Evolutionary conservation across 148 eudicot genomes (phyloP).

Genomic region (Vaccinium corymbosum): DNA sequence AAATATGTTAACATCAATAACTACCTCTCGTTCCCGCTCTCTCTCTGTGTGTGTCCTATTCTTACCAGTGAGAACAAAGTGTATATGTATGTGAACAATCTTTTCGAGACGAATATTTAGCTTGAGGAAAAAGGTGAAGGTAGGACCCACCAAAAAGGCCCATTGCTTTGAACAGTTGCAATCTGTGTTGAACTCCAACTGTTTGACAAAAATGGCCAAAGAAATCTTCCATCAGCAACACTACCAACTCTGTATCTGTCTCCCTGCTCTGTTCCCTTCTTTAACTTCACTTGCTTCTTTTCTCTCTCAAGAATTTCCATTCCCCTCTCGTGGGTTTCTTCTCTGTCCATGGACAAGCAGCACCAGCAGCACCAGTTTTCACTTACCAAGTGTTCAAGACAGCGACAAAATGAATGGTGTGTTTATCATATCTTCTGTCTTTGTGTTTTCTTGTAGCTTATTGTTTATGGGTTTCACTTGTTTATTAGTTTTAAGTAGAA

Average conservation of each 20-base stretch:
- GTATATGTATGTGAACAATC: background rate
- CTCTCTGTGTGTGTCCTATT: background rate
- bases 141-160: conserved; percentile 46
- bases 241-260: conserved; percentile 34
- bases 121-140: conserved; percentile 11
- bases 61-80: background rate
- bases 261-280: conserved; percentile 24
- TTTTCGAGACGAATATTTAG: background rate
- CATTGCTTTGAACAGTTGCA: conserved; percentile 40
- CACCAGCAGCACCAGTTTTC: conserved; percentile 47
- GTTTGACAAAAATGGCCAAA: conserved; percentile 49
- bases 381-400: conserved; percentile 53
- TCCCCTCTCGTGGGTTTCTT: conserved; percentile 8
- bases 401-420: conserved; percentile 77
- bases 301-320: conserved; percentile 27
- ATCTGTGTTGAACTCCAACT: conserved; percentile 43
- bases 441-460: background rate
- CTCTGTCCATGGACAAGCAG: conserved; percentile 41
- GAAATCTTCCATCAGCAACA: conserved; percentile 31
- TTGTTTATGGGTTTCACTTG: background rate
- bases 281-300: conserved; percentile 27
- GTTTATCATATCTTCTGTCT: conserved; percentile 22
- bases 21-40: background rate
- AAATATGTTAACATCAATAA: conserved; percentile 18
- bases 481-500: background rate